Conservation (phyloP, 805 yeast species). For the Wickerhamia fluorescens region DNA sequence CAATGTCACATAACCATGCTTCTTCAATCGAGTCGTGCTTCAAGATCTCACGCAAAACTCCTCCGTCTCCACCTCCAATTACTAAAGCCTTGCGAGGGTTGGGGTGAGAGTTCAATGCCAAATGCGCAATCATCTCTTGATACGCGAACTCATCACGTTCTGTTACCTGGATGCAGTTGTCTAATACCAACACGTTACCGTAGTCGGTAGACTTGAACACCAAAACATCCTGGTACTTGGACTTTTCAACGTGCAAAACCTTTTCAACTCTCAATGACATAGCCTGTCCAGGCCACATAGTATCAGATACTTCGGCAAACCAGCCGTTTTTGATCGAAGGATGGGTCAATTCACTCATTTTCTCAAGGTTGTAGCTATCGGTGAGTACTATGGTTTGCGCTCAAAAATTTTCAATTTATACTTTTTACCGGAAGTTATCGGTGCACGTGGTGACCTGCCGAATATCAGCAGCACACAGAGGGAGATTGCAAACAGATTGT, state of each 20-base stretch:
- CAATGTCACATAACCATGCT: slow-evolving; percentile 91
- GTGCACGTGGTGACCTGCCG: too few species aligned
- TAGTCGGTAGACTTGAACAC: slow-evolving; percentile 90
- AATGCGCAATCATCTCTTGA: slow-evolving; percentile 97
- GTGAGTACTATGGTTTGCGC: too few species aligned
- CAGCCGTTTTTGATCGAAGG: slow-evolving; percentile 77
- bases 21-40: slow-evolving; percentile 83
- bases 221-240: slow-evolving; percentile 88
- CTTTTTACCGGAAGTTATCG: too few species aligned
- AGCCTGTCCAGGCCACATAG: slow-evolving; percentile 99
- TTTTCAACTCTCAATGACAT: slow-evolving; percentile 85
- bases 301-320: slow-evolving; percentile 92
- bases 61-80: slow-evolving; percentile 99
- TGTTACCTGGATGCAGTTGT: slow-evolving; percentile 91
- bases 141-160: slow-evolving; percentile 96
- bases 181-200: slow-evolving; percentile 93
- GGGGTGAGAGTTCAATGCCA: slow-evolving; percentile 89
- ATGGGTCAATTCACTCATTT: slow-evolving; percentile 39
- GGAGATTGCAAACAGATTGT: too few species aligned
- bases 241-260: slow-evolving; percentile 75
- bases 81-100: slow-evolving; percentile 90
- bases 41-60: slow-evolving; percentile 90
- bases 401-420: too few species aligned
- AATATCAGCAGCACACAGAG: too few species aligned
- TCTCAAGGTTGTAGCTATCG: too few species aligned